phyloP scores from a whole-genome alignment of 768 basidiomycete species.

The Termitomyces sp. region DNA sequence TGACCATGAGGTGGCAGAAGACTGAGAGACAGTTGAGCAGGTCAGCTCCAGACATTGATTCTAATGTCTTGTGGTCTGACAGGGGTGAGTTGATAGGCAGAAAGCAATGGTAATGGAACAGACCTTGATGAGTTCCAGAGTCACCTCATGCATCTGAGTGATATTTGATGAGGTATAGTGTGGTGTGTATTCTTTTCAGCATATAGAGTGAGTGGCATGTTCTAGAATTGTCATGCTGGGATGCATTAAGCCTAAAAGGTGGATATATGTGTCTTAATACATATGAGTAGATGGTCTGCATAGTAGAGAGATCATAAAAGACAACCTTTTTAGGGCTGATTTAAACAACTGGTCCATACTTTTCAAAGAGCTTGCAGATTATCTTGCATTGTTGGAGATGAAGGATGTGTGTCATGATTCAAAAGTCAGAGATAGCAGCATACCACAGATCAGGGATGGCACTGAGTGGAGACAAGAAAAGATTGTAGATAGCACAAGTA shows the following conservation, averaged over 20 bases:
- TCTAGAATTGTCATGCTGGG: slow-evolving; percentile 78
- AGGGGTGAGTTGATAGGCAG: neutral
- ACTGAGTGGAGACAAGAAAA: slow-evolving; percentile 66
- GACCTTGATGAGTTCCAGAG: slow-evolving; percentile 62
- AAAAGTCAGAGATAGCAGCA: slow-evolving; percentile 67
- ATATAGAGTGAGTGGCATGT: slow-evolving; percentile 62
- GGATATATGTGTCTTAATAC: slow-evolving; percentile 41
- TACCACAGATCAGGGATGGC: slow-evolving; percentile 80
- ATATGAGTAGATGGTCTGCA: slow-evolving; percentile 71
- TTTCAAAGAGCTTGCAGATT: slow-evolving; percentile 64
- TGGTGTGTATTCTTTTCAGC: slow-evolving; percentile 72
- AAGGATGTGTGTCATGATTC: slow-evolving; percentile 70
- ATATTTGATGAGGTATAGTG: slow-evolving; percentile 68
- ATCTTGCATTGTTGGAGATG: slow-evolving; percentile 72
- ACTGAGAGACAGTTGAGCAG: slow-evolving; percentile 66
- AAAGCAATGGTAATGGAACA: slow-evolving; percentile 14
- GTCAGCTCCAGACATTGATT: slow-evolving; percentile 50
- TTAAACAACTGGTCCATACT: slow-evolving; percentile 75
- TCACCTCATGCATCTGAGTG: slow-evolving; percentile 56
- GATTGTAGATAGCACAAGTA: slow-evolving; percentile 38
- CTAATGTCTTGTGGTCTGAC: slow-evolving; percentile 45
- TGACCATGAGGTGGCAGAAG: slow-evolving; percentile 78
- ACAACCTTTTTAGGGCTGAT: slow-evolving; percentile 78
- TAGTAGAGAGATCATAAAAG: slow-evolving; percentile 69
- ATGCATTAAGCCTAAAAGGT: slow-evolving; percentile 21